Base-by-base conservation (phyloP, 2,329 filamentous ascomycete species). In the Diaporthe ilicicola region DNA sequence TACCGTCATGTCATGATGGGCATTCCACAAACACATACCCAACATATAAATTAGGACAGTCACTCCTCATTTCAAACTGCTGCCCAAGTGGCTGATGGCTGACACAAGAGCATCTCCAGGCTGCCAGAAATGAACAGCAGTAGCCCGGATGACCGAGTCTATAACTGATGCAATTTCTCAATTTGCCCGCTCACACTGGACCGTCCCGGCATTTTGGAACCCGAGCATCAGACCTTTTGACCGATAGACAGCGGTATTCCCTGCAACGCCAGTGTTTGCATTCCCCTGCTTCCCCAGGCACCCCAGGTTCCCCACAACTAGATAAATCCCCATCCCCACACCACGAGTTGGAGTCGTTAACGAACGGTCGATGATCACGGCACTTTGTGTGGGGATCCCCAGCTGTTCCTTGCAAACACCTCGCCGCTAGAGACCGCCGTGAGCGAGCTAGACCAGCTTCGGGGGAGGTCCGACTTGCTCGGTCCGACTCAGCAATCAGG, bases 301-400 rank as follows among this genome's bases (percentile, higher is more conserved):
- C 32, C 4, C 55, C 59, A 62, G n/a, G 10, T 50, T 50, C 59
- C 59, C 59, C 59, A 62, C 59, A 62, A 62, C 59, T 24, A 19
- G 22, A 34, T 12, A 62, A 24, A 2, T 22, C n/a, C 12, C 44
- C 27, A 62, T 37, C 59, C 59, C 59, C 59, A 64, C 59, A 64
- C 29, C 37, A 29, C 13, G 44, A 64, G 42, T 50, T 29, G 44
- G 44, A 19, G n/a, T 48, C 8, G 15, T 27, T n/a, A 7, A 17
- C 59, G 34, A 50, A 50, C 59, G 42, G 59, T 29, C 44, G 13
- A 50, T 8, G 15, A 29, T 50, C 59, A 64, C 44, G 42, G 59
- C 59, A 64, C 59, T 64, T 64, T 24, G n/a, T 37, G 59, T 37
- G 59, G 59, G 42, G 44, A 64, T 8, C 19, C 42, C 29, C 59